Evolutionary conservation across 2,329 filamentous ascomycete species (phyloP), one percentile per base, ranked within the genome.

Genomic region (Cordyceps tenuipes): DNA sequence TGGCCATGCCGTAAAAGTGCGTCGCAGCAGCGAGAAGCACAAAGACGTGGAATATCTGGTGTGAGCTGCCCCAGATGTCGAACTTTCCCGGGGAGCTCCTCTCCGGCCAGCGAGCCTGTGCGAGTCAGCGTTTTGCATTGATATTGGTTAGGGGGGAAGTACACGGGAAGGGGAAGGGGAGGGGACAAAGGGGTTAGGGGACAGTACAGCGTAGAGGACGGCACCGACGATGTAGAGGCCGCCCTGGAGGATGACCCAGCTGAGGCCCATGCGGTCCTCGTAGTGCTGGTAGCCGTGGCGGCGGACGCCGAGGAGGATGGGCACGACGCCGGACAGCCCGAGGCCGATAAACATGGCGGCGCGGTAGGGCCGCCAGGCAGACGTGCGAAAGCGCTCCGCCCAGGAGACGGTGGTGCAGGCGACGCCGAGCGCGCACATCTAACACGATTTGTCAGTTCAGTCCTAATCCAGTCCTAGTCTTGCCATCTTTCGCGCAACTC

Each of bases 31-130:
- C 94, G 62, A 91, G 73, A 17, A 97, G 78, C 31, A 99, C 92
- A 64, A 94, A 81, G 44, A 96, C 77, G 76, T 99, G 94, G 72
- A 99, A 99, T 64, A 99, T 88, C 75, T 99, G 94, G 73, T 99
- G 94, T 21, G 91, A 96, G 70, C 87, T 91, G 43, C 94, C 93
- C 83, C 89, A 89, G 56, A 97, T 89, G 73, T 99, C 94, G 69
- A 93, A 97, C 8, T 73, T 78, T 1, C 91, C 90, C 0, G 93
- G 94, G 49, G 77, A 82, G 68, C 81, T 84, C 62, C 90, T 81
- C 76, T 99, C 94, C 0, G 94, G 94, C 73, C 93, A 86, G 43
- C 94, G 86, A 57, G 83, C 79, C 85, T 89, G 60, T 1, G 23
- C 34, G 23, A 31, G 63, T 67, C 60, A 64, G 65, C 66, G 60